Evolutionary conservation across 2,329 filamentous ascomycete genomes (phyloP).

Genomic region (Neonectria coccinea): DNA sequence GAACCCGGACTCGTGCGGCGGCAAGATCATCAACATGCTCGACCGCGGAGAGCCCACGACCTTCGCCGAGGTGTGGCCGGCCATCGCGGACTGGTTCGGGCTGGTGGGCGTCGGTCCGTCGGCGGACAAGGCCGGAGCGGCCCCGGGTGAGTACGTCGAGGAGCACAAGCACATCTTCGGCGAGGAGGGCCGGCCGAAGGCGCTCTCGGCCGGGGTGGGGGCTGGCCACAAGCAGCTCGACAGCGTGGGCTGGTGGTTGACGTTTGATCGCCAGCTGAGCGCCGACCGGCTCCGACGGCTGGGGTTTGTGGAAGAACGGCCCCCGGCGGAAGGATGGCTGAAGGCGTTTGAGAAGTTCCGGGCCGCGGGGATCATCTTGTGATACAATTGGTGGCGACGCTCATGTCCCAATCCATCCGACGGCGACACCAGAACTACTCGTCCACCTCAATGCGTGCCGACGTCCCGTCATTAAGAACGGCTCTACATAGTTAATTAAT

Average conservation of each 20-base stretch:
- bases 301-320: conserved; percentile 54
- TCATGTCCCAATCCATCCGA: neutral
- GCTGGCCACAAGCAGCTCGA: conserved; percentile 54
- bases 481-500: neutral
- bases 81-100: conserved; percentile 49
- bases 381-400: neutral
- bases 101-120: conserved; percentile 43
- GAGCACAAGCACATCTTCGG: conserved; percentile 47
- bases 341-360: conserved; percentile 57
- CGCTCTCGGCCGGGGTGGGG: conserved; percentile 50
- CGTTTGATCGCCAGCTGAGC: conserved; percentile 61
- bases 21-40: conserved; percentile 50
- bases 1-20: conserved; percentile 43
- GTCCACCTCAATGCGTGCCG: neutral
- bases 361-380: conserved; percentile 56
- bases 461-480: neutral
- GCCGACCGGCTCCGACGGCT: conserved; percentile 52
- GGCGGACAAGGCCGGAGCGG: conserved; percentile 4
- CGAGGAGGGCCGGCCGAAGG: conserved; percentile 40
- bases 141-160: conserved; percentile 49
- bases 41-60: conserved; percentile 45
- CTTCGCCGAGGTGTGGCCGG: conserved; percentile 48
- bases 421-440: neutral
- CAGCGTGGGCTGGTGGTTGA: conserved; percentile 59
- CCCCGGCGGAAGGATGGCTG: conserved; percentile 56